Evolutionary conservation across 2,329 filamentous ascomycete genomes (phyloP).

Genomic region (Cadophora gregata): DNA sequence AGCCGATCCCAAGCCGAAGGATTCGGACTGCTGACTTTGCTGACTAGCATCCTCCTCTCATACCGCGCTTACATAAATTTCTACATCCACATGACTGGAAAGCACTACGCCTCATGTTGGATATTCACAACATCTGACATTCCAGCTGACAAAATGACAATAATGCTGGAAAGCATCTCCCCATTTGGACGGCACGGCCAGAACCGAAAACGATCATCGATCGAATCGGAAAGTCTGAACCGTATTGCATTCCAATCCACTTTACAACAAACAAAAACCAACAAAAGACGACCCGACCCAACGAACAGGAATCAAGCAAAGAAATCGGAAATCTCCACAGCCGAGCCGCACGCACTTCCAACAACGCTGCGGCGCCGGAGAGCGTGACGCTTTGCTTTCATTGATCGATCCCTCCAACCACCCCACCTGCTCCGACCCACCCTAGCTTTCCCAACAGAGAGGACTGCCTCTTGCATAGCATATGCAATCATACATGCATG

Average conservation of each 20-base stretch:
- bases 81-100: no score
- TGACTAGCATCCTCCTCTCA: neutral
- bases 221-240: neutral
- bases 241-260: no score
- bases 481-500: constrained; percentile 2
- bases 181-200: no score
- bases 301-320: neutral
- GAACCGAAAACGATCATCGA: neutral
- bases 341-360: neutral
- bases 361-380: neutral
- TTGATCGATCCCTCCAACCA: no score
- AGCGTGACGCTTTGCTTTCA: neutral
- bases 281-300: neutral
- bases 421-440: no score
- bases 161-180: no score
- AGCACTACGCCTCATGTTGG: no score
- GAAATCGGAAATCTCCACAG: neutral
- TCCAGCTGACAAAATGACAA: no score
- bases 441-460: neutral
- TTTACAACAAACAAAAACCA: no score
- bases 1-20: neutral
- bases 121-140: no score
- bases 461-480: neutral
- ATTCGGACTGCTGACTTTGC: neutral
- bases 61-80: no score